phyloP scores from a whole-genome alignment of 2,329 filamentous ascomycete genomes.

The Botrytis medusae region DNA sequence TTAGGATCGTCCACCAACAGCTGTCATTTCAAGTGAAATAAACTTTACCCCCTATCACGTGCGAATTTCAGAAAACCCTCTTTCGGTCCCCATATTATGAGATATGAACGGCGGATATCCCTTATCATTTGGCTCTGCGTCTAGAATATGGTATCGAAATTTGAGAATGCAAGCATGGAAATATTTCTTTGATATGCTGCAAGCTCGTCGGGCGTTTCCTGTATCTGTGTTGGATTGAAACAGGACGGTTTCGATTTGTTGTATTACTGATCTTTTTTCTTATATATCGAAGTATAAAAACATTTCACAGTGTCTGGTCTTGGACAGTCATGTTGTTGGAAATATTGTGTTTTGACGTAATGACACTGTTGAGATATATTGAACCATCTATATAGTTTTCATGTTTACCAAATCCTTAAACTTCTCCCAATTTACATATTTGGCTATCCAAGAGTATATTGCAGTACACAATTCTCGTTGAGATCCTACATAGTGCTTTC shows the following conservation, averaged over 20 bases:
- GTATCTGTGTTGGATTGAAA: neutral
- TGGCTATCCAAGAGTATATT: neutral
- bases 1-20: neutral
- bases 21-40: neutral
- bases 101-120: neutral
- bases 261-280: neutral
- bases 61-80: neutral
- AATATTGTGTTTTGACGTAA: neutral
- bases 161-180: neutral
- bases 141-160: neutral
- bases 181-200: neutral
- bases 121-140: neutral
- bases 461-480: neutral
- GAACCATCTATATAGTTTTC: neutral
- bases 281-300: neutral
- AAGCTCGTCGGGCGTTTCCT: neutral
- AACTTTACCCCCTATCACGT: conserved; percentile 10
- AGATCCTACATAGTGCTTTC: neutral
- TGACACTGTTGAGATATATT: neutral
- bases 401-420: neutral
- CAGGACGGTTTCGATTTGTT: neutral
- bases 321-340: neutral
- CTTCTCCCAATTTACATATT: neutral
- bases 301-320: neutral
- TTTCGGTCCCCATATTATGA: too few species aligned